Evolutionary conservation across 2,329 filamentous ascomycete genomes (phyloP).

Genomic region (Fusarium devonianum): DNA sequence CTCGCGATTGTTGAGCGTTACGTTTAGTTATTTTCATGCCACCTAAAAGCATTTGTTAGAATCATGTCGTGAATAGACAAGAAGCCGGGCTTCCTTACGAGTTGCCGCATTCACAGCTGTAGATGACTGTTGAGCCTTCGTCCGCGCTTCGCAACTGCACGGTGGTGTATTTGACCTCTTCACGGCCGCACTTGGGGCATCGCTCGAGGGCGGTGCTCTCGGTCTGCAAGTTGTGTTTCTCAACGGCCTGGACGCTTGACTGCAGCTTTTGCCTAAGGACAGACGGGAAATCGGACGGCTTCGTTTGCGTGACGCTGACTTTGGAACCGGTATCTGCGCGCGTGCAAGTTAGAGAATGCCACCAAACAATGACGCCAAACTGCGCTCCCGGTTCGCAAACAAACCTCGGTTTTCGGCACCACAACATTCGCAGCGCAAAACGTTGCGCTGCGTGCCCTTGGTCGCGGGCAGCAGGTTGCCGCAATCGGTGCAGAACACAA

Average conservation of each 20-base stretch:
- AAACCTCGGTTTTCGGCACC: constrained; percentile 83
- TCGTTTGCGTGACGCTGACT: constrained; percentile 82
- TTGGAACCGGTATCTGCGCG: constrained; percentile 74
- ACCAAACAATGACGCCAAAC: background rate
- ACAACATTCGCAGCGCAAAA: constrained; percentile 85
- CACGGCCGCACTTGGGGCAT: constrained; percentile 82
- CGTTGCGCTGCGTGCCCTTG: constrained; percentile 76
- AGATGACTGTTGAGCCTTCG: constrained; percentile 93
- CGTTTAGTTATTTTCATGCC: constrained; percentile 67
- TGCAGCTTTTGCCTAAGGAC: constrained; percentile 81
- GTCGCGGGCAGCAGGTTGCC: constrained; percentile 87
- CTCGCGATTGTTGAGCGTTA: constrained; percentile 23
- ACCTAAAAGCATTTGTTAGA: constrained; percentile 47
- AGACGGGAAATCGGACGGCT: constrained; percentile 89
- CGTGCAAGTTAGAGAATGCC: constrained; percentile 22
- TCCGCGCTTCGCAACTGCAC: constrained; percentile 91
- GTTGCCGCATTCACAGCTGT: constrained; percentile 84
- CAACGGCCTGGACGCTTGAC: constrained; percentile 85
- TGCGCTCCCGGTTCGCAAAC: constrained; percentile 24
- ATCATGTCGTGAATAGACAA: constrained; percentile 23
- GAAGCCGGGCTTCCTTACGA: constrained; percentile 61
- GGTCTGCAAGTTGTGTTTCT: constrained; percentile 77
- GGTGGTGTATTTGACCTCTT: constrained; percentile 84
- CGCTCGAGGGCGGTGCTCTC: constrained; percentile 71
- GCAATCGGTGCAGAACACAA: constrained; percentile 93